A percentile compares a stretch with the other conserved stretches of the same genome.
These are phyloP conservation scores for Aechmea fasciata DNA, from an alignment of 176 grass and related monocot species.

Conservation along the genomic window DNA sequence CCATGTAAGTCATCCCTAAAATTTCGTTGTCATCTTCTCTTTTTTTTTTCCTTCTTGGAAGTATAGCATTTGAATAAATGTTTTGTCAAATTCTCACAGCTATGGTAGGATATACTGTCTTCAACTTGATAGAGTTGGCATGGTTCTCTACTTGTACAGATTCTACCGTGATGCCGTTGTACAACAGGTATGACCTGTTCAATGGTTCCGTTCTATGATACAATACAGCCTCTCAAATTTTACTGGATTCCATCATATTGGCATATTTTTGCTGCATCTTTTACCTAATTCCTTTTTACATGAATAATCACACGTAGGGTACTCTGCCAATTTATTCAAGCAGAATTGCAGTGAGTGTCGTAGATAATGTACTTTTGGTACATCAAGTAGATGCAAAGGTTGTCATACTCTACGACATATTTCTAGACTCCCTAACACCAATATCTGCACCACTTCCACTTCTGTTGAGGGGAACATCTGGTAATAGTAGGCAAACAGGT, in stretches of 20 bases:
- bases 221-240: neutral
- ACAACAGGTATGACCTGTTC: slow-evolving; percentile 61
- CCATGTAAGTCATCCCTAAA: slow-evolving; percentile 46
- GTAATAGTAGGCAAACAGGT: slow-evolving; percentile 45
- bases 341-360: slow-evolving; percentile 77
- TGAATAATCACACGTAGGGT: slow-evolving; percentile 41
- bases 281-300: neutral
- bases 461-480: slow-evolving; percentile 47
- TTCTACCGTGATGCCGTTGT: slow-evolving; percentile 99
- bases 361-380: slow-evolving; percentile 83
- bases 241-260: neutral
- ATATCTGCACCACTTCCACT: slow-evolving; percentile 95
- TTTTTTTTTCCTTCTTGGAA: neutral
- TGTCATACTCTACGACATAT: slow-evolving; percentile 84
- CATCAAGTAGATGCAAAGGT: slow-evolving; percentile 99
- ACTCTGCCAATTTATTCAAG: slow-evolving; percentile 72
- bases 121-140: slow-evolving; percentile 73
- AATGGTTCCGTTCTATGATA: neutral
- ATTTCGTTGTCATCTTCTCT: slow-evolving; percentile 4
- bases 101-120: slow-evolving; percentile 98
- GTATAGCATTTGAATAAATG: slow-evolving; percentile 1
- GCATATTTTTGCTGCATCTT: neutral
- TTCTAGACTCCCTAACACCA: slow-evolving; percentile 62
- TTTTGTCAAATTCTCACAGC: slow-evolving; percentile 38
- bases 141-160: slow-evolving; percentile 72